Base-by-base conservation (phyloP, 495 filamentous ascomycete species). In the Pseudomonodictys pantanalensis region DNA sequence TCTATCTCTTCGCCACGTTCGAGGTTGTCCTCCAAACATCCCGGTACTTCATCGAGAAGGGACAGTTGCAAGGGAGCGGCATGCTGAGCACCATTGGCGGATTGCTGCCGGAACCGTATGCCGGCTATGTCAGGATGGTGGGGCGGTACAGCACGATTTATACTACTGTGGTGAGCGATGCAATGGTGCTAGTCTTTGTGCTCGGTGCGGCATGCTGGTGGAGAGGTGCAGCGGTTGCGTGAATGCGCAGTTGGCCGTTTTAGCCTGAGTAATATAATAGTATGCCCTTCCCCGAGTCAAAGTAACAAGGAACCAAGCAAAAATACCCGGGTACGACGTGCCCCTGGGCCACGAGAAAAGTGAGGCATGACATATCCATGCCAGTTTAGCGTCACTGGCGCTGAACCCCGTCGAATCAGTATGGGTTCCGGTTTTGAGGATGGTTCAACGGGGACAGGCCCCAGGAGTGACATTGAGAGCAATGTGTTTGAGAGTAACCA, bases 1-100 rank as follows among this genome's bases (percentile, higher is more conserved):
- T 93, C 73, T 83, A 86, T 65, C 81, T 87, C 52, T 96, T 96
- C 68, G 84, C 87, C 20, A 91, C 90, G 2, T 88, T 83, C 10
- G 89, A 96, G 76, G 71, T 91, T 52, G 60, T 92, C 28, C 69
- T 96, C 62, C 81, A 88, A 60, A 81, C 80, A 7, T 81, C 81
- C 22, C 76, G 89, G 59, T 85, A 84, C 54, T 80, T 91, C 62
- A 33, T 86, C 49, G 84, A 87, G 47, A 80, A 78, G 51, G 76
- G 76, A 50, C 64, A 74, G 65, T 60, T 75, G 71, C 60, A 73
- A 69, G 51, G 69, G 50, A 56, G 55, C 57, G 78, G 85, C 11
- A 76, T 85, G 56, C 62, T 87, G 70, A 84, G 82, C 43, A 78
- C 30, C 46, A 43, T 87, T 56, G 75, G 82, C 50, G 73, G 77